Evolutionary conservation across 2,329 filamentous ascomycete species (phyloP).

Genomic region (Fusarium protoensiforme): DNA sequence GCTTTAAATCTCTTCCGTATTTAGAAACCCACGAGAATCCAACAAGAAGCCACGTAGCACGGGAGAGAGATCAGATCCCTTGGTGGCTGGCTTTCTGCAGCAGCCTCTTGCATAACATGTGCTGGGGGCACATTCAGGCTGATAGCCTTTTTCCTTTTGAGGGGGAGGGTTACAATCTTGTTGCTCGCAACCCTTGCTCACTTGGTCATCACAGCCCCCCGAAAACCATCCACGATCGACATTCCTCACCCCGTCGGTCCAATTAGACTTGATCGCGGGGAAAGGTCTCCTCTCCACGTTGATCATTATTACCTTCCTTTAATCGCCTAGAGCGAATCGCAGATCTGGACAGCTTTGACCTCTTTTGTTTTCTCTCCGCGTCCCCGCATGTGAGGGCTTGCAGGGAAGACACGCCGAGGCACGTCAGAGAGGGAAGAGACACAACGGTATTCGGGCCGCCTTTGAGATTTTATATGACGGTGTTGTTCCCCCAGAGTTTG

Average conservation of each 20-base stretch:
- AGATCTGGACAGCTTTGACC: slow-evolving; percentile 12
- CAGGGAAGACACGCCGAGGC: neutral
- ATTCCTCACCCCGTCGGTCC: slow-evolving; percentile 7
- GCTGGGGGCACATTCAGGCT: neutral
- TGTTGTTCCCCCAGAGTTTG: neutral
- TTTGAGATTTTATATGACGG: neutral
- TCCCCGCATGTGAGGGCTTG: slow-evolving; percentile 25
- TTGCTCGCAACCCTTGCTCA: neutral
- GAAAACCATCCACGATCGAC: slow-evolving; percentile 23
- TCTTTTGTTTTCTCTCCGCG: neutral
- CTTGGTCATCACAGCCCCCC: slow-evolving; percentile 20
- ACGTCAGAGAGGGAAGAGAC: neutral
- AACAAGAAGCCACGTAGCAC: neutral
- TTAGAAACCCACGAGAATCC: neutral
- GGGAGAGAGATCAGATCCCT: neutral
- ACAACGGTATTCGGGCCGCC: neutral
- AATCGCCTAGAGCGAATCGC: slow-evolving; percentile 28
- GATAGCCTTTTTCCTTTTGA: neutral
- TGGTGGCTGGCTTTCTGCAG: neutral
- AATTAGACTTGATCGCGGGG: slow-evolving; percentile 23
- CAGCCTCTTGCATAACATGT: neutral
- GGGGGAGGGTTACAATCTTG: neutral
- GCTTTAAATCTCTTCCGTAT: neutral
- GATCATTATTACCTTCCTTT: slow-evolving; percentile 24
- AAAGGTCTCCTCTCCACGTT: slow-evolving; percentile 24